Evolutionary conservation across 208 protist genomes (phyloP), one percentile per base, ranked within the genome.

Genomic region (Acanthamoeba culbertsoni): DNA sequence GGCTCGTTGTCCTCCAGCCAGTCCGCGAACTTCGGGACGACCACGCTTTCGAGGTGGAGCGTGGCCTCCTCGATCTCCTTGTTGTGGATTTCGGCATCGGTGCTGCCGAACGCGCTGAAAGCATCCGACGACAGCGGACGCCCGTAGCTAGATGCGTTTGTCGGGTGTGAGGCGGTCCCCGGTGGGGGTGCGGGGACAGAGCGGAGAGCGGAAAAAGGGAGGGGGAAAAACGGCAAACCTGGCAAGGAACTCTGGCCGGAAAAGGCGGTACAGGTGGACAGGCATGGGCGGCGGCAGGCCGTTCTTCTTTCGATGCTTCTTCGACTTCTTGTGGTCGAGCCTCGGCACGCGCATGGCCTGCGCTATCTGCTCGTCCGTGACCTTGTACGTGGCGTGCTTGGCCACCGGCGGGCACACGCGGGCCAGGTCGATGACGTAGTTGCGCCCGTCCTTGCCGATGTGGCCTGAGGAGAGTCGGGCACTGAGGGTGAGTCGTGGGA

Each of bases 371-470:
- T 53, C 42, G 42, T 63, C 51, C 23, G 31, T 65, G 16, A 63
- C 51, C 18, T 16, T 46, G 53, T 57, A 63, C 35, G 79, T 57
- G 20, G 45, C 53, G 79, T 65, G 79, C 53, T 43, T 77, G 57
- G 43, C 86, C 43, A 95, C 94, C 35, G 95, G 95, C 46, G 95
- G 95, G 35, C 92, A 96, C 20, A 92, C 65, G 35, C 89, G 89
- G 20, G 89, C 89, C 10, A 84, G 18, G 35, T 93, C 89, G 65
- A 93, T 65, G 46, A 93, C 37, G 51, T 93, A 93, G 89, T 84
- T 75, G 6, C 53, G 46, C 20, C 65, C 89, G 68, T 93, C 89
- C 37, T 33, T 79, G 14, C 89, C 89, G 46, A 77, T 45, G 33
- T 93, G 89, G 3, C 89, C 86, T 90, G 40, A 14, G 0, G 37